Evolutionary conservation across 176 grass and related monocot species (phyloP).

Genomic region (Aegilops speltoides): DNA sequence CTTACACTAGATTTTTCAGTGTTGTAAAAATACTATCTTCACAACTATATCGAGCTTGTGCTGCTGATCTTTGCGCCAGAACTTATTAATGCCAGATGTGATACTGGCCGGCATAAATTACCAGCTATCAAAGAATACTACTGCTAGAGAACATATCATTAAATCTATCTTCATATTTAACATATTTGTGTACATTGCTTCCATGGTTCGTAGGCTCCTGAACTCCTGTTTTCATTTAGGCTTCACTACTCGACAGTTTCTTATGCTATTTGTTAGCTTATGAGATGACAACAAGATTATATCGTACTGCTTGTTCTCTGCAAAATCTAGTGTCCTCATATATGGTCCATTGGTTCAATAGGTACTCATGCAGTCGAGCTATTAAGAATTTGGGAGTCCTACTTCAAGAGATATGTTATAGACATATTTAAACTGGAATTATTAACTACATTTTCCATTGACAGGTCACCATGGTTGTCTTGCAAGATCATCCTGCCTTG

Average conservation of each 20-base stretch:
- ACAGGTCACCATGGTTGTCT: no score
- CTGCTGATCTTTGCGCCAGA: not conserved
- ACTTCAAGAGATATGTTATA: not conserved
- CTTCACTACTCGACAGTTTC: not conserved
- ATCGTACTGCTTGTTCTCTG: not conserved
- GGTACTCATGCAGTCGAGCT: not conserved
- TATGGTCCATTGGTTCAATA: not conserved
- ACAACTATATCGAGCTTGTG: not conserved
- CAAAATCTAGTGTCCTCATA: not conserved
- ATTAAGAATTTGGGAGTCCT: not conserved
- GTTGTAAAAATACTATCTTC: not conserved
- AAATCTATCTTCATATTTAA: no score
- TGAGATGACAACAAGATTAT: not conserved
- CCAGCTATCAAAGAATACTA: not conserved
- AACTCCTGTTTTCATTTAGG: not conserved
- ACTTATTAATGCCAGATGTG: not conserved
- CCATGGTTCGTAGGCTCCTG: not conserved
- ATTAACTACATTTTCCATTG: no score
- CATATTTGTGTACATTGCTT: no score
- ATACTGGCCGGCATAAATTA: not conserved
- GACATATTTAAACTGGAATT: not conserved
- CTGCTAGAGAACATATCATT: no score
- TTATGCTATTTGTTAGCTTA: not conserved
- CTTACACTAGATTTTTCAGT: not conserved
- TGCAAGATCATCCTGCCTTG: no score